Evolutionary conservation across 352 stramenopile species (phyloP).

Genomic region (Globisporangium cystogenes): DNA sequence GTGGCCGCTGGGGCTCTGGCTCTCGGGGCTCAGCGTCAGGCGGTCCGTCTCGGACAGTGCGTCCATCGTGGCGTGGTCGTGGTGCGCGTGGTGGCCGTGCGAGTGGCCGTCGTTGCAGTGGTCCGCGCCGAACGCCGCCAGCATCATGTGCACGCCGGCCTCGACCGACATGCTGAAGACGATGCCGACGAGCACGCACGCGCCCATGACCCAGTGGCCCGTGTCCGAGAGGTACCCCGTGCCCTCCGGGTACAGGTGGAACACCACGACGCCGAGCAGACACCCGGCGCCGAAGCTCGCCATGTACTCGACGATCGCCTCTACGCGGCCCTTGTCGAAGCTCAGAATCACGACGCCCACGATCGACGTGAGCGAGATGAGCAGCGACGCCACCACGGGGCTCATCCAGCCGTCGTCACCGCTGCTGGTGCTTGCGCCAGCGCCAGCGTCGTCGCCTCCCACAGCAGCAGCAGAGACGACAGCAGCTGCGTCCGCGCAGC

Average conservation of each 20-base stretch:
- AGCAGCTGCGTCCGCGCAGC: neutral
- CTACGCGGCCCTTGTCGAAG: conserved; percentile 15
- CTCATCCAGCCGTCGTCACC: conserved; percentile 1
- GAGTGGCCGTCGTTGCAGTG: conserved; percentile 11
- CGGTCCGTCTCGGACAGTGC: conserved; percentile 1
- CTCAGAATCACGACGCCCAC: conserved; percentile 16
- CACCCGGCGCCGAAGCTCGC: conserved; percentile 21
- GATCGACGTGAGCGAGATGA: conserved; percentile 18
- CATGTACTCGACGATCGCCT: conserved; percentile 16
- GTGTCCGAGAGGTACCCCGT: conserved; percentile 21
- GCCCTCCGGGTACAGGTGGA: conserved; percentile 33
- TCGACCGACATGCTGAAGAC: conserved; percentile 25
- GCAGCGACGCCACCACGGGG: conserved; percentile 13
- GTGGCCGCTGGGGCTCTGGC: conserved; percentile 11
- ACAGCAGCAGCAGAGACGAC: neutral
- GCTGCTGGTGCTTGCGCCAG: too few species aligned
- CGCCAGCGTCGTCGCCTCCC: neutral
- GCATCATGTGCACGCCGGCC: conserved; percentile 20
- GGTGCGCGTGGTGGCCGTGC: conserved; percentile 9
- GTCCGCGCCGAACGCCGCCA: conserved; percentile 18
- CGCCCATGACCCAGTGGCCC: conserved; percentile 26
- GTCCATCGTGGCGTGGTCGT: conserved; percentile 14
- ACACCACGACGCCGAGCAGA: conserved; percentile 32
- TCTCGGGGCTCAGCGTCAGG: conserved; percentile 8
- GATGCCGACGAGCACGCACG: conserved; percentile 24